Evolutionary conservation across 1,139 yeast species (phyloP).

Genomic region (Blastobotrys aristatus): DNA sequence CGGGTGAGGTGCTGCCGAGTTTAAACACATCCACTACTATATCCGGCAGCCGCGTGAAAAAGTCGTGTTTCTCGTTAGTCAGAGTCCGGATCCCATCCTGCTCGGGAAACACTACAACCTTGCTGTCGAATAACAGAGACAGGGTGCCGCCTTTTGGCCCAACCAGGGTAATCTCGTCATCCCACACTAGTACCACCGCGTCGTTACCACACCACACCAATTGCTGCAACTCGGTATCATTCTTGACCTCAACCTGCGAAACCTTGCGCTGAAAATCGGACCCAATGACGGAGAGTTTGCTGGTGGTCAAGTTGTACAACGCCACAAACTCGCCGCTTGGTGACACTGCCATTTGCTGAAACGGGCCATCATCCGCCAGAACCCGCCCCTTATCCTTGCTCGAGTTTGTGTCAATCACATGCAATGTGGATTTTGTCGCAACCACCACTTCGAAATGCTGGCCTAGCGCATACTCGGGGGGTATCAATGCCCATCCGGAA

Average conservation of each 20-base stretch:
- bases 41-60: slow-evolving; percentile 59
- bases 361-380: slow-evolving; percentile 47
- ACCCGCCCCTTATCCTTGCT: slow-evolving; percentile 3
- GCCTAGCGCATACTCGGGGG: slow-evolving; percentile 31
- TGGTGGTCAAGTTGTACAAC: slow-evolving; percentile 41
- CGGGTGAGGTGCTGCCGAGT: slow-evolving; percentile 78
- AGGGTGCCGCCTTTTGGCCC: slow-evolving; percentile 66
- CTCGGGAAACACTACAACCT: slow-evolving; percentile 45
- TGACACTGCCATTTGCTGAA: slow-evolving; percentile 48
- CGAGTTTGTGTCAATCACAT: slow-evolving; percentile 7
- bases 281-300: slow-evolving; percentile 51
- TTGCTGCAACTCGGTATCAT: slow-evolving; percentile 37
- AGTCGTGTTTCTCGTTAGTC: slow-evolving; percentile 54
- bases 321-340: slow-evolving; percentile 62
- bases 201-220: slow-evolving; percentile 86
- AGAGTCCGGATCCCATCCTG: slow-evolving; percentile 68
- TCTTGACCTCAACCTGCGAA: slow-evolving; percentile 39
- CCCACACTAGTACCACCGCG: slow-evolving; percentile 56
- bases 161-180: slow-evolving; percentile 61
- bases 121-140: slow-evolving; percentile 42
- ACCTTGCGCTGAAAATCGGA: slow-evolving; percentile 47
- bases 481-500: slow-evolving; percentile 34
- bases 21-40: slow-evolving; percentile 60
- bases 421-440: slow-evolving; percentile 21
- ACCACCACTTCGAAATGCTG: slow-evolving; percentile 34